Evolutionary conservation across 2,329 filamentous ascomycete species (phyloP), one percentile per base, ranked within the genome.

Genomic region (Diaporthe sp.): DNA sequence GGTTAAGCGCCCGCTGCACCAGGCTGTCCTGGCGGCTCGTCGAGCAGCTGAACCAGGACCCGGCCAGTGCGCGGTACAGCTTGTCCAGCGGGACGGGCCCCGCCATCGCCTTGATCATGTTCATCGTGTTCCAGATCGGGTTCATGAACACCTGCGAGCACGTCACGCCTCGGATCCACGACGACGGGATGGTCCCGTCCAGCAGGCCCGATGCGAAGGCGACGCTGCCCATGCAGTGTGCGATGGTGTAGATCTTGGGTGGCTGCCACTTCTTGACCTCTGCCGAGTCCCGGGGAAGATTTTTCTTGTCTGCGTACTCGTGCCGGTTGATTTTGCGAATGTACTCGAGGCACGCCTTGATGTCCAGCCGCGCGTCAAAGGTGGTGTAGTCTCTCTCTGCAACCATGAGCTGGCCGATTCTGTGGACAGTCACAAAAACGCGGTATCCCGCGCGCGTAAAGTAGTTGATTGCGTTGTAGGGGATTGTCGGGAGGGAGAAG

Each of bases 101-200:
- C 2, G 85, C 83, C 59, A 84, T 80, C 55, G 87, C 87, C 82
- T 92, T 92, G 77, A 88, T 83, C 81, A 87, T 84, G 82, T 92
- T 92, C 74, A 86, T 80, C 2, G 83, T 81, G 76, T 85, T 85
- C 88, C 90, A 92, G 59, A 89, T 84, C 1, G 90, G 89, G 81
- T 92, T 89, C 85, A 91, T 89, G 80, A 92, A 92, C 2, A 92
- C 90, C 78, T 92, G 90, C 47, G 87, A 90, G 79, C 86, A 88
- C 0, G 87, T 88, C 71, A 93, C 83, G 25, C 91, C 91, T 25
- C 84, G 81, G 77, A 93, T 85, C 89, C 90, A 92, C 53, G 80
- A 79, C 0, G 86, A 77, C 0, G 89, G 88, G 69, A 93, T 89
- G 0, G 88, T 89, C 50, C 91, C 90, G 79, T 91, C 90, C 1